These are phyloP conservation scores for barley (Hordeum vulgare) DNA, from an alignment of 176 grass and related monocot genomes.

Conservation along the genomic window MorexV3_pseudomolecules_assembly NC_058518.1:431490949-431491448, in stretches of 20 bases:
- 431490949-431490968: not conserved
- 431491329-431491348: not conserved
- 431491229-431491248: not conserved
- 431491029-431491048: not conserved
- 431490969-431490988: not conserved
- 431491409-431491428: not conserved
- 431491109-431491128: not conserved
- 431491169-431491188: not conserved
- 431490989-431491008: not conserved
- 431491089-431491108: not conserved
- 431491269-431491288: not conserved
- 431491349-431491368: not conserved
- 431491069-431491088: not conserved
- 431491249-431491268: not conserved
- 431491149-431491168: not conserved
- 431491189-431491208: not conserved
- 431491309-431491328: not conserved
- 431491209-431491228: not conserved
- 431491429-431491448: not conserved
- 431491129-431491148: not conserved
- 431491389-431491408: not conserved
- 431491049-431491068: not conserved
- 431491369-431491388: not conserved
- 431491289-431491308: not conserved
- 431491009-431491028: not conserved